phyloP scores from a whole-genome alignment of 1,284 basidiomycete species.

The Ganoderma multipileum region DNA sequence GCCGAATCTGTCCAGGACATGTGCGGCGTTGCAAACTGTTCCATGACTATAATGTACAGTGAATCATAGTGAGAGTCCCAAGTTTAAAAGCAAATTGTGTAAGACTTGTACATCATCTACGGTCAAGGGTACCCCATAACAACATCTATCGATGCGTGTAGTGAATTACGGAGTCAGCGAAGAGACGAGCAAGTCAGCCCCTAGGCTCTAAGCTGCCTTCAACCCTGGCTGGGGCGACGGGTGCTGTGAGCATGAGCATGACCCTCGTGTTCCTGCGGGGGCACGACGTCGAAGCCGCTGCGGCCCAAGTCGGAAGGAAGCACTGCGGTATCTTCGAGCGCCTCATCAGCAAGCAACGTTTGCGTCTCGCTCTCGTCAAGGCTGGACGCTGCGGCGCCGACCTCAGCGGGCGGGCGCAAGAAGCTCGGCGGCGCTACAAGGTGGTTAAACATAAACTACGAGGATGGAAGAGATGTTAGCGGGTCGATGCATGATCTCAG shows the following conservation, averaged over 20 bases:
- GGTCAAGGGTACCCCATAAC: background rate
- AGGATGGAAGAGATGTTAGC: constrained; percentile 13
- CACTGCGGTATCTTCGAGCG: constrained; percentile 74
- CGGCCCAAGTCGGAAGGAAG: constrained; percentile 77
- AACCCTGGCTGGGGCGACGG: background rate
- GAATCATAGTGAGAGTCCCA: background rate
- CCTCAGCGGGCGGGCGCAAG: constrained; percentile 49
- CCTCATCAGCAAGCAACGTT: constrained; percentile 47
- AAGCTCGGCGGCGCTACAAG: constrained; percentile 70
- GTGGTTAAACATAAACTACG: constrained; percentile 77
- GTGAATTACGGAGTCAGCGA: background rate
- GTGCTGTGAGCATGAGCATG: constrained; percentile 21
- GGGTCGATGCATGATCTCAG: background rate
- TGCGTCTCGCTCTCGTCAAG: constrained; percentile 59
- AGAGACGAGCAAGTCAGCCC: background rate
- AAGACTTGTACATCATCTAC: background rate
- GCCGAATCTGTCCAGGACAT: background rate
- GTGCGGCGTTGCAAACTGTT: background rate
- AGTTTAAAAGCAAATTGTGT: background rate
- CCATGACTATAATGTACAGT: background rate
- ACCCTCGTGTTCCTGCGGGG: constrained; percentile 40
- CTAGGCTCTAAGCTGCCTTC: background rate
- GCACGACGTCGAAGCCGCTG: constrained; percentile 75
- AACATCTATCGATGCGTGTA: background rate
- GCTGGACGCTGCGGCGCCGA: constrained; percentile 33